These are phyloP conservation scores for Cryptosporidium meleagridis DNA, from an alignment of 169 alveolate species.

Conservation along the genomic window DNA sequence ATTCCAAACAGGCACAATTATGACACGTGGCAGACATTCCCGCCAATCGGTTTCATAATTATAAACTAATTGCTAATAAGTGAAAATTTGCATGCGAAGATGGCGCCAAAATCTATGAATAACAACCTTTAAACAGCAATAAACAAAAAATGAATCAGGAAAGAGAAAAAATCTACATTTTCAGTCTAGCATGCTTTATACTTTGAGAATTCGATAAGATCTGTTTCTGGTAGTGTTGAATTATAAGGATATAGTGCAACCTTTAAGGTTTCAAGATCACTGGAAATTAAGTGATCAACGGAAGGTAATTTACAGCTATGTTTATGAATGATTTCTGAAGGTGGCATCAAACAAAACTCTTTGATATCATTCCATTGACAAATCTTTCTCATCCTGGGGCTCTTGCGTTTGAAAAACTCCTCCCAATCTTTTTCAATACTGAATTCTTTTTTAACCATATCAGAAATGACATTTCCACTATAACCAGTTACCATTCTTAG, in stretches of 20 bases:
- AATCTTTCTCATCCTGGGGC: slow-evolving; percentile 20
- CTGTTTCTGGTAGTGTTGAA: slow-evolving; percentile 21
- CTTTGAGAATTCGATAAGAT: slow-evolving; percentile 36
- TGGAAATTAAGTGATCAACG: slow-evolving; percentile 30
- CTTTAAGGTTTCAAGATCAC: not conserved
- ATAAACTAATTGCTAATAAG: not conserved
- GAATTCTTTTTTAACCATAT: slow-evolving; percentile 26
- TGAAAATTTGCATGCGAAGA: not conserved
- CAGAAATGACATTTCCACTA: slow-evolving; percentile 71
- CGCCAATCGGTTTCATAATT: not conserved
- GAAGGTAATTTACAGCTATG: slow-evolving; percentile 39
- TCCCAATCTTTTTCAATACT: slow-evolving; percentile 22
- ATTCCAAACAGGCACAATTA: not conserved
- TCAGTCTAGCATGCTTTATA: slow-evolving; percentile 1
- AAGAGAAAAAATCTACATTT: not conserved
- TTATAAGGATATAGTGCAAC: slow-evolving; percentile 48
- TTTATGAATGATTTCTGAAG: slow-evolving; percentile 44
- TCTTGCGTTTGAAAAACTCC: slow-evolving; percentile 7
- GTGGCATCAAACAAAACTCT: slow-evolving; percentile 62
- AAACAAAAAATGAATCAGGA: too few relatives aligned
- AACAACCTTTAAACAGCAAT: not conserved
- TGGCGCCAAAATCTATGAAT: not conserved
- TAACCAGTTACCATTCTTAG: slow-evolving; percentile 62
- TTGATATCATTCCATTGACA: slow-evolving; percentile 61
- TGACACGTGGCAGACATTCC: not conserved